Evolutionary conservation across 768 basidiomycete species (phyloP), one percentile per base, ranked within the genome.

Genomic region (Russula virescens): DNA sequence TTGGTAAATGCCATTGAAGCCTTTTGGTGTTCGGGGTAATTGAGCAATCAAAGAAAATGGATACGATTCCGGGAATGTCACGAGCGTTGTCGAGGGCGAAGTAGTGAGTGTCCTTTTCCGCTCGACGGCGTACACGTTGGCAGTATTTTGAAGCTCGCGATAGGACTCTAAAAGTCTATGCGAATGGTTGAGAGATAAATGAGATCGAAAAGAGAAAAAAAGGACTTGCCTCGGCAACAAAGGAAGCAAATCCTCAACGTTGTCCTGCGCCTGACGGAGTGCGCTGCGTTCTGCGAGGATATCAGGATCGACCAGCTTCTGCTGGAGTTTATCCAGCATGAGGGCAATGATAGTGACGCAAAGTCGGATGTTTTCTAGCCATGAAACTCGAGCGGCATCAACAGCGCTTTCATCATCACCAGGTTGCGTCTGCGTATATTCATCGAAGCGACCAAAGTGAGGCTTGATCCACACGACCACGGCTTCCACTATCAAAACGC

Each of bases 391-490:
- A n/a, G 88, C 86, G 10, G 81, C 77, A 71, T 97, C 93, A 49
- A 83, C 80, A 21, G 76, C 79, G 42, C 70, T 73, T 63, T 94
- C 89, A 2, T 83, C 75, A 65, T 95, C 94, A 58, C 79, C 84
- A 2, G 82, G 74, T 58, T 81, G 79, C 14, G 81, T 81, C 65
- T 85, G 82, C 21, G 78, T 71, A 67, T 84, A 89, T 73, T 95
- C 94, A 66, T 98, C 94, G 70, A 88, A 98, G 31, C 84, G 83
- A 26, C 95, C 95, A 69, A 98, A 91, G 72, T 95, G 87, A 2
- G 95, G 93, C 71, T 94, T 96, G 67, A 98, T 88, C 94, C 95
- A 98, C 23, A 88, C 83, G 11, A 94, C 86, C 28, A 98, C 85
- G 21, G 88, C 85, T 66, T 97, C 94, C 8, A 96, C 86, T 2